A percentile compares a stretch with the other conserved stretches of the same genome.
Conservation (phyloP, 2,329 filamentous ascomycete genomes). For the Cordyceps pruinosa region DNA sequence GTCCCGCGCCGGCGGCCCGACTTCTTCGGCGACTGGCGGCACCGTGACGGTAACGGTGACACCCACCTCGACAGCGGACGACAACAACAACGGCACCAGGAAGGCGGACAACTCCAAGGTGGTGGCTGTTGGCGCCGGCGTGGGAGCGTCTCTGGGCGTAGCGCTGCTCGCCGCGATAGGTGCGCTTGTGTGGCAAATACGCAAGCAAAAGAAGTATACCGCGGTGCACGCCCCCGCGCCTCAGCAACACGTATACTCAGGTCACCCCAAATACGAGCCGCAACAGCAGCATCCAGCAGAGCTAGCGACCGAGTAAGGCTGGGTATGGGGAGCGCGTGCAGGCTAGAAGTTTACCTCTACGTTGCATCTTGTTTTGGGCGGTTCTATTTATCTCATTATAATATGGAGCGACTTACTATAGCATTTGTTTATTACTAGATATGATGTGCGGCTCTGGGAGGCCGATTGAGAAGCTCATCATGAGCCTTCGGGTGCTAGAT, state of each 20-base stretch:
- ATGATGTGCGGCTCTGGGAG: no score
- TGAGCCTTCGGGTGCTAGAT: no score
- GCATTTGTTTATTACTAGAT: no score
- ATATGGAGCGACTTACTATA: no score
- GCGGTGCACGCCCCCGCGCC: neutral
- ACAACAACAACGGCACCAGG: neutral
- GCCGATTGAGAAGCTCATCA: no score
- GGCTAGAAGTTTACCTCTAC: neutral
- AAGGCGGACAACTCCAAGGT: slow-evolving; percentile 1
- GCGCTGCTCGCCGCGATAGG: neutral
- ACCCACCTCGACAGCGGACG: neutral
- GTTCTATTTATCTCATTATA: no score
- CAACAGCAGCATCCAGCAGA: neutral
- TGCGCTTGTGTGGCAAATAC: neutral
- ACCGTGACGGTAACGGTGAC: slow-evolving; percentile 2
- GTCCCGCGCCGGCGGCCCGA: neutral
- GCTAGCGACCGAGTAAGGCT: neutral
- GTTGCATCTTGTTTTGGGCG: no score
- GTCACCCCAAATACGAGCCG: neutral
- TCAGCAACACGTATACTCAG: slow-evolving; percentile 2
- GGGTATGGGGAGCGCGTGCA: neutral
- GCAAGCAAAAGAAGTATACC: slow-evolving; percentile 1
- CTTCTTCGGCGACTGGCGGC: neutral
- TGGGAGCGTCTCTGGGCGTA: neutral
- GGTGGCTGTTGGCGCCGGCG: neutral